A percentile compares a stretch with the other conserved stretches of the same genome.
phyloP scores from a whole-genome alignment of 1,139 yeast species.

The Diutina rugosa region DNA sequence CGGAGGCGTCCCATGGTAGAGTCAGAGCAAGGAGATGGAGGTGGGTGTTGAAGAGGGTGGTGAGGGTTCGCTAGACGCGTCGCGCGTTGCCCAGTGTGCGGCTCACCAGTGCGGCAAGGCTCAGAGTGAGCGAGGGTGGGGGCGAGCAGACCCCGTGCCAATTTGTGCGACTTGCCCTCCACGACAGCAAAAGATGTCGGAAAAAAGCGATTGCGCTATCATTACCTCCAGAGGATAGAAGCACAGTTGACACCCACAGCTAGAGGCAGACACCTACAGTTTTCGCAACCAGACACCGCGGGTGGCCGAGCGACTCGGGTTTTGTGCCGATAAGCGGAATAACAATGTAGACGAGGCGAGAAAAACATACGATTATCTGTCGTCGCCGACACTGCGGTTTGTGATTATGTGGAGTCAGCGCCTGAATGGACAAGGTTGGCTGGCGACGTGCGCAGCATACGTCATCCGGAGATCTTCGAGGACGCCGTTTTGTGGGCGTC shows the following conservation, averaged over 20 bases:
- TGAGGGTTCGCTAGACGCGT: not conserved
- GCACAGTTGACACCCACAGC: not conserved
- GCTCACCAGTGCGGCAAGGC: not conserved
- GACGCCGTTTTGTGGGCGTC: not conserved
- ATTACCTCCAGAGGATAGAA: not conserved
- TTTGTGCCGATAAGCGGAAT: no score
- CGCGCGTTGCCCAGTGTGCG: not conserved
- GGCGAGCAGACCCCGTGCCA: no score
- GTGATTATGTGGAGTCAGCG: not conserved
- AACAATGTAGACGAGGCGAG: not conserved
- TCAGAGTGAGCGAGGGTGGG: no score
- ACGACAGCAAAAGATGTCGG: no score
- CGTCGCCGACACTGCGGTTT: not conserved
- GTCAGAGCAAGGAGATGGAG: not conserved
- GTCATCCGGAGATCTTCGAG: not conserved
- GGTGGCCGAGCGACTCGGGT: no score
- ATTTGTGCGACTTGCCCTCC: no score
- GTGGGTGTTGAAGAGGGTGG: not conserved
- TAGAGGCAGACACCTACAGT: not conserved
- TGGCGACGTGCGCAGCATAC: not conserved
- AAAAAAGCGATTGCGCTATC: not conserved
- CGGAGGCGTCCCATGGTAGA: conserved; percentile 57
- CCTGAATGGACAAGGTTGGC: not conserved
- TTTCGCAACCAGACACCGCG: not conserved
- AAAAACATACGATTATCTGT: not conserved